phyloP scores from a whole-genome alignment of 2,329 filamentous ascomycete genomes.

The Talaromyces sp. region DNA sequence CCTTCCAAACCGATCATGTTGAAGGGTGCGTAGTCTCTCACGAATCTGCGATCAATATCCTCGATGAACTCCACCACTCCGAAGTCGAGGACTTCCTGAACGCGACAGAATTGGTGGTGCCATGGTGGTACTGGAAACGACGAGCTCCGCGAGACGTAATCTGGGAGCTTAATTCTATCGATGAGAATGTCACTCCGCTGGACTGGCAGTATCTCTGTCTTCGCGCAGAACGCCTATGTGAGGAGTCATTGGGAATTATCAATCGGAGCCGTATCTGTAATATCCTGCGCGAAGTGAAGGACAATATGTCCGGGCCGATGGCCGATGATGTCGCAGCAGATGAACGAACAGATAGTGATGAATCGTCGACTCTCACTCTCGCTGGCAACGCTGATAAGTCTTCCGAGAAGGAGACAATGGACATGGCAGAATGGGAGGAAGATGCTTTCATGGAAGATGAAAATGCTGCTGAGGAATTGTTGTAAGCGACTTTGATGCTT shows the following conservation, averaged over 20 bases:
- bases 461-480: too few species aligned
- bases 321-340: background rate
- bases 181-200: background rate
- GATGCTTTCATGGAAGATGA: background rate
- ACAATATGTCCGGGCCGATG: background rate
- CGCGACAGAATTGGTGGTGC: background rate
- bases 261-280: conserved; percentile 10
- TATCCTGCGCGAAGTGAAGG: background rate
- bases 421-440: background rate
- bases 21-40: too few species aligned
- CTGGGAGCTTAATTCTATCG: conserved; percentile 6
- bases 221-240: conserved; percentile 9
- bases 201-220: conserved; percentile 12
- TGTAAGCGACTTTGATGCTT: background rate
- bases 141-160: conserved; percentile 6
- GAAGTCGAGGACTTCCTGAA: conserved; percentile 4
- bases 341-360: background rate
- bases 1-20: background rate
- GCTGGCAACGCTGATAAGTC: background rate
- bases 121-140: conserved; percentile 3
- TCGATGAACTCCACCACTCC: conserved; percentile 6
- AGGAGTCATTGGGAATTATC: conserved; percentile 9
- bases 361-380: background rate
- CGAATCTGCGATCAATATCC: background rate
- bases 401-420: background rate